These are phyloP conservation scores for Cutaneotrichosporon cyanovorans DNA, from an alignment of 1,284 basidiomycete genomes.

Conservation along the genomic window DNA sequence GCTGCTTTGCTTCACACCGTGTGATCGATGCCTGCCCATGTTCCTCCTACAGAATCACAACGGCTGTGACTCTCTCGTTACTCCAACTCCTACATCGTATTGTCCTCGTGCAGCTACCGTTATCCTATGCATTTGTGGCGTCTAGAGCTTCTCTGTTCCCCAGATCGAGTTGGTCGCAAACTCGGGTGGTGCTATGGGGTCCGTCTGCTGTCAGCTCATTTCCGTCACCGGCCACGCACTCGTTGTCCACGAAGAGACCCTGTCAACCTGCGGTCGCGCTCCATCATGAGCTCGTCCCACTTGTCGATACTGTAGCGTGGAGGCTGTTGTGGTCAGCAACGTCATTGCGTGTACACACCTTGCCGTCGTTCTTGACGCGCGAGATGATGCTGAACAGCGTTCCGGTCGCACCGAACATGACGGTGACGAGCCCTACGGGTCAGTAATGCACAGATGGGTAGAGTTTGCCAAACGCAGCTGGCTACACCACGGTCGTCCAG, in stretches of 20 bases:
- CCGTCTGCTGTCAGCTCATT: slow-evolving; percentile 50
- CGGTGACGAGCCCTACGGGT: slow-evolving; percentile 65
- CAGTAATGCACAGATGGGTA: too few species aligned
- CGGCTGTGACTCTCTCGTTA: too few species aligned
- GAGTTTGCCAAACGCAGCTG: too few species aligned
- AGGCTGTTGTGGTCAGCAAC: slow-evolving; percentile 51
- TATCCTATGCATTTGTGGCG: slow-evolving; percentile 15
- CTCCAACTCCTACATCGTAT: too few species aligned
- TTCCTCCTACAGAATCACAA: too few species aligned
- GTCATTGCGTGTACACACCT: slow-evolving; percentile 52
- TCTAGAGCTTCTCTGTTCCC: slow-evolving; percentile 54
- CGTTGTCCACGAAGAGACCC: slow-evolving; percentile 76
- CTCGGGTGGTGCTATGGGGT: slow-evolving; percentile 61
- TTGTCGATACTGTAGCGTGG: slow-evolving; percentile 72
- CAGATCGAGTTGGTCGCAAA: slow-evolving; percentile 73
- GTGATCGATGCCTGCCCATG: too few species aligned
- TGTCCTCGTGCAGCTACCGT: background rate
- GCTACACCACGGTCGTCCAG: too few species aligned
- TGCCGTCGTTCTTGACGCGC: slow-evolving; percentile 74
- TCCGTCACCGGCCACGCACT: slow-evolving; percentile 46
- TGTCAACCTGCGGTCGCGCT: slow-evolving; percentile 77
- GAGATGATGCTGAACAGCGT: slow-evolving; percentile 72
- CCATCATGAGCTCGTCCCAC: slow-evolving; percentile 95
- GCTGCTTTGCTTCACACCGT: too few species aligned
- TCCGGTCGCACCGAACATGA: slow-evolving; percentile 80